Evolutionary conservation across 2,329 filamentous ascomycete species (phyloP).

Genomic region (Bipolaris victoriae): DNA sequence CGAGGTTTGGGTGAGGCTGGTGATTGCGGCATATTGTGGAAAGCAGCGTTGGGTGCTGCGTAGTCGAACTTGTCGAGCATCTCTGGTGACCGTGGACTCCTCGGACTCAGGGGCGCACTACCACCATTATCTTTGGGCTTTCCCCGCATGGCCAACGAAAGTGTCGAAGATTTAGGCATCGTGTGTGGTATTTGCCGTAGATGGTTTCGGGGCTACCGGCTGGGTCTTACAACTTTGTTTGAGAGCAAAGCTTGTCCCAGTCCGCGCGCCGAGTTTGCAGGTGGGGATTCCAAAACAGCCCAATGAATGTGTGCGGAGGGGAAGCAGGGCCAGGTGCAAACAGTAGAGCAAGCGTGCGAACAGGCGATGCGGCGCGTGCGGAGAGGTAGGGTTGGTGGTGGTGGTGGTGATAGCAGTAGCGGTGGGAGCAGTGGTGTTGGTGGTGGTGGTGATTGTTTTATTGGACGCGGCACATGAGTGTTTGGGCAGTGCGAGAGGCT

Average conservation of each 20-base stretch:
- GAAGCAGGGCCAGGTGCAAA: constrained; percentile 24
- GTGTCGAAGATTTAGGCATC: constrained; percentile 49
- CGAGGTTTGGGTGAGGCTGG: constrained; percentile 45
- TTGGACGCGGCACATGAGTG: constrained; percentile 37
- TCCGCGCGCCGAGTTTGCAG: constrained; percentile 5
- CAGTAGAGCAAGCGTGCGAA: constrained; percentile 21
- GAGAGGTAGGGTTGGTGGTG: constrained; percentile 1
- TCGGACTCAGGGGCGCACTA: constrained; percentile 41
- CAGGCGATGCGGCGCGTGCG: constrained; percentile 26
- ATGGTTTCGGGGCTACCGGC: constrained; percentile 30
- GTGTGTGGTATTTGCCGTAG: constrained; percentile 41
- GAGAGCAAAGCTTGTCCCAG: constrained; percentile 4
- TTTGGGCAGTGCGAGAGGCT: constrained; percentile 28
- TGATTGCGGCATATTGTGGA: constrained; percentile 40
- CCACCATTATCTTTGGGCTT: constrained; percentile 44
- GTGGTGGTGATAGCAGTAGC: not conserved
- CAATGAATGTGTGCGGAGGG: constrained; percentile 24
- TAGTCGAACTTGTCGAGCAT: constrained; percentile 33
- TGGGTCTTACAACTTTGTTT: constrained; percentile 29
- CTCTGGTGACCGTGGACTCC: constrained; percentile 42
- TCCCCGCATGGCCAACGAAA: constrained; percentile 47
- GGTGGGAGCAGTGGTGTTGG: constrained; percentile 5
- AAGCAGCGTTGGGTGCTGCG: constrained; percentile 40
- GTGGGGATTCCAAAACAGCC: constrained; percentile 34
- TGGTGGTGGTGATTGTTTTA: constrained; percentile 21